Evolutionary conservation across 352 stramenopile species (phyloP).

Genomic region (Aphanomyces cochlioides): DNA sequence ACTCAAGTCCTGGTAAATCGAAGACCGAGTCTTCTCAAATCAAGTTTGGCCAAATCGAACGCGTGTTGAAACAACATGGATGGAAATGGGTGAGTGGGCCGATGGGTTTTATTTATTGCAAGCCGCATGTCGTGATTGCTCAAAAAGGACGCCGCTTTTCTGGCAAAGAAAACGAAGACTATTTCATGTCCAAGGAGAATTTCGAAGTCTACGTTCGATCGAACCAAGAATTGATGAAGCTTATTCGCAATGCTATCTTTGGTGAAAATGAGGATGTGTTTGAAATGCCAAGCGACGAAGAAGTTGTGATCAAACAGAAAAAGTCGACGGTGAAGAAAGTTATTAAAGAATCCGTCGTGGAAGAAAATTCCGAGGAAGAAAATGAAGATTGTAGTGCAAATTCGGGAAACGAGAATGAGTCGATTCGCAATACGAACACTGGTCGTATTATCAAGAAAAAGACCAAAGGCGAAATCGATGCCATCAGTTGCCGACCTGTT

Average conservation of each 20-base stretch:
- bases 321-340: background rate
- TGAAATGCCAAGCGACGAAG: constrained; percentile 19
- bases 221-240: background rate
- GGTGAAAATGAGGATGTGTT: background rate
- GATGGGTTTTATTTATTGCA: constrained; percentile 19
- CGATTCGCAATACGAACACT: background rate
- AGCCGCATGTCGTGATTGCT: constrained; percentile 11
- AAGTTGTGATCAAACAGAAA: constrained; percentile 1
- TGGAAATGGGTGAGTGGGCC: constrained; percentile 10
- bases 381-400: constrained; percentile 17
- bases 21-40: background rate
- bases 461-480: background rate
- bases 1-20: background rate
- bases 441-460: background rate
- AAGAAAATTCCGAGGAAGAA: background rate
- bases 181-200: constrained; percentile 6
- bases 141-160: background rate
- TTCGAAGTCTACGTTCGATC: constrained; percentile 12
- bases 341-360: background rate
- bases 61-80: background rate
- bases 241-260: background rate
- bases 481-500: background rate
- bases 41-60: constrained; percentile 21
- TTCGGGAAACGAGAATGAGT: constrained; percentile 1
- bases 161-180: constrained; percentile 12